Percentiles rank a stretch among this genome's conserved stretches.
These are phyloP conservation scores for Penicillium sp. DNA, from an alignment of 2,329 filamentous ascomycete species.

Conservation along the genomic window DNA sequence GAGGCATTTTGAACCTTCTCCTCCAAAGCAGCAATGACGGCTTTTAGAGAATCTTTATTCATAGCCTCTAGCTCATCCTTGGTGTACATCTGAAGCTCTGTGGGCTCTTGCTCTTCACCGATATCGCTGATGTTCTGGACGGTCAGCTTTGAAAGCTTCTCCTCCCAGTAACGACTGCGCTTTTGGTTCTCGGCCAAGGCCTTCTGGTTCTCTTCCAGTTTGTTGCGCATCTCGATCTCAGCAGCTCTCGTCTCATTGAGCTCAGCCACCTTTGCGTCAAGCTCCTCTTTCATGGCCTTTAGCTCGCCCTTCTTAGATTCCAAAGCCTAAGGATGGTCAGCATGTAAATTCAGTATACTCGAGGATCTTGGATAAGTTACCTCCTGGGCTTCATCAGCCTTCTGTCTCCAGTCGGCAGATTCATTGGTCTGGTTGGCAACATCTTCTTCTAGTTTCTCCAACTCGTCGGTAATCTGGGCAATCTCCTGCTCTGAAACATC, in stretches of 20 bases:
- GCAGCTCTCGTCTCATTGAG: slow-evolving; percentile 84
- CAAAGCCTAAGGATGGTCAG: slow-evolving; percentile 55
- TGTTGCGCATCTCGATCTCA: slow-evolving; percentile 98
- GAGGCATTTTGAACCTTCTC: slow-evolving; percentile 79
- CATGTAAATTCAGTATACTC: slow-evolving; percentile 4
- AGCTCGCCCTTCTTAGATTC: slow-evolving; percentile 79
- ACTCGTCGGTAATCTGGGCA: slow-evolving; percentile 67
- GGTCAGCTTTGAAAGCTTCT: slow-evolving; percentile 80
- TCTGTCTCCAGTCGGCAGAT: slow-evolving; percentile 68
- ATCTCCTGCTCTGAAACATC: slow-evolving; percentile 78
- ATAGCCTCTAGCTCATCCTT: slow-evolving; percentile 65
- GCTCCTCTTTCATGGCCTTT: slow-evolving; percentile 72
- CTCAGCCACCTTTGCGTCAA: slow-evolving; percentile 81
- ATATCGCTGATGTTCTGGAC: slow-evolving; percentile 79
- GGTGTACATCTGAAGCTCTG: slow-evolving; percentile 71
- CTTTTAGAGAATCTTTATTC: slow-evolving; percentile 62
- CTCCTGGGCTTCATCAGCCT: slow-evolving; percentile 78
- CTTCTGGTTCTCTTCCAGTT: slow-evolving; percentile 95
- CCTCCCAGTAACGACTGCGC: slow-evolving; percentile 79
- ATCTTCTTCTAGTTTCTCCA: slow-evolving; percentile 75
- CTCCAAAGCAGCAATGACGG: slow-evolving; percentile 65
- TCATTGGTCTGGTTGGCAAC: slow-evolving; percentile 73
- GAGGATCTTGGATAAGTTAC: slow-evolving; percentile 32
- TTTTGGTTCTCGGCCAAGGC: slow-evolving; percentile 81
- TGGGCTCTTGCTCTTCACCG: slow-evolving; percentile 52